Conservation (phyloP, 768 basidiomycete genomes). For the Lactifluus piperatus region DNA sequence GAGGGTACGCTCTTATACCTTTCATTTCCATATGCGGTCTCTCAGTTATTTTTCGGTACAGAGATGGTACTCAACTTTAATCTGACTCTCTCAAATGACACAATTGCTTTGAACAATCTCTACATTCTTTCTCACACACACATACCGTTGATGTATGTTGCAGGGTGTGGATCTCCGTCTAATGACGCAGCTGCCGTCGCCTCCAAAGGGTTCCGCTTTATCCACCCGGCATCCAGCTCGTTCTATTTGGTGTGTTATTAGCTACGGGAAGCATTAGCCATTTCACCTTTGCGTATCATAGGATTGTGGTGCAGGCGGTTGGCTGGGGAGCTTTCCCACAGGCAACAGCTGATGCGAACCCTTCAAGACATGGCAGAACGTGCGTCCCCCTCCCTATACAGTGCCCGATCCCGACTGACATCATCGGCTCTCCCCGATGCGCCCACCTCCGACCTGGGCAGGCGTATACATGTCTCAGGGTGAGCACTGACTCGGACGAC, state of each 20-base stretch:
- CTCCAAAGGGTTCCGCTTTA: constrained; percentile 49
- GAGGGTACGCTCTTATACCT: too few relatives aligned
- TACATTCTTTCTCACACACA: background rate
- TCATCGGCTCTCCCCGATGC: too few relatives aligned
- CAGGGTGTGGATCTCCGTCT: constrained; percentile 70
- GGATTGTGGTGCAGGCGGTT: too few relatives aligned
- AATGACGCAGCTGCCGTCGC: too few relatives aligned
- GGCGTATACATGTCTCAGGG: too few relatives aligned
- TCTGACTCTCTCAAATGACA: constrained; percentile 5
- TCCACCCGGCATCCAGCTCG: constrained; percentile 66
- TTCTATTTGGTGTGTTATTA: constrained; percentile 53
- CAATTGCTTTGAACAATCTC: constrained; percentile 1
- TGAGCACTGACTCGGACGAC: too few relatives aligned
- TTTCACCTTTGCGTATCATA: background rate
- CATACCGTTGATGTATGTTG: background rate
- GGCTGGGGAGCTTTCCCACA: constrained; percentile 42
- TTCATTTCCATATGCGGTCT: background rate
- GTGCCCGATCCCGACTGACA: too few relatives aligned
- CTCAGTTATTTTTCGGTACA: background rate
- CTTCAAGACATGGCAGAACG: constrained; percentile 76
- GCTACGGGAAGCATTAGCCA: background rate
- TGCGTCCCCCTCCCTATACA: too few relatives aligned
- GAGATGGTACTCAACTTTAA: background rate
- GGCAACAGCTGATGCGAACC: constrained; percentile 70
- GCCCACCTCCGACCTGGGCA: too few relatives aligned